These are phyloP conservation scores for Tinospora cordifolia DNA, from an alignment of 164 flowering plant genomes.

Conservation along the genomic window DNA sequence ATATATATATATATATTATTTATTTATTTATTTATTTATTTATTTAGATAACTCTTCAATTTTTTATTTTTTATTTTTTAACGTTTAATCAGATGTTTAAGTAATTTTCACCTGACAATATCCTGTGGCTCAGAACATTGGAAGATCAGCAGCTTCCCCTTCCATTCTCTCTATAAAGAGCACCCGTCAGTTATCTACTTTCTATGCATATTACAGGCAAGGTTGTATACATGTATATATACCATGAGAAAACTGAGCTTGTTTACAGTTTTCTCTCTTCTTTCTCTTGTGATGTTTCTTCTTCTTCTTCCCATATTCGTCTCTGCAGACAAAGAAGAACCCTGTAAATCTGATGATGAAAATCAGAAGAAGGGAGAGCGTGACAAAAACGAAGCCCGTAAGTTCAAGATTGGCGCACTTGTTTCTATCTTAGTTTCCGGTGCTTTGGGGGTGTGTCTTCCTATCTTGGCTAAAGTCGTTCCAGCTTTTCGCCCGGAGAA, in stretches of 20 bases:
- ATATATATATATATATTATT: no score
- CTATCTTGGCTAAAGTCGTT: constrained; percentile 22
- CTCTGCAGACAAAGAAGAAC: constrained; percentile 12
- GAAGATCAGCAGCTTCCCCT: no score
- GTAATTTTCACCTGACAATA: no score
- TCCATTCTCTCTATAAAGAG: no score
- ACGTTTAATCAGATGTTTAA: no score
- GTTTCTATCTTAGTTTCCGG: constrained; percentile 28
- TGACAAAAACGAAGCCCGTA: constrained; percentile 18
- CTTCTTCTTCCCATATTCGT: constrained; percentile 10
- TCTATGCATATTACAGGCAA: no score
- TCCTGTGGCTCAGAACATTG: no score
- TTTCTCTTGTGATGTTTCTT: constrained; percentile 1
- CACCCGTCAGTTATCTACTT: no score
- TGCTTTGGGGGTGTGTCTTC: constrained; percentile 33
- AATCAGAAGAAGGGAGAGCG: constrained; percentile 2
- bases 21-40: no score
- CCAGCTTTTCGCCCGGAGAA: constrained; percentile 24
- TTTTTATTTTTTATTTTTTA: no score
- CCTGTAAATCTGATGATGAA: constrained; percentile 26
- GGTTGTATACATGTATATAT: no score
- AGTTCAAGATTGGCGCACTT: constrained; percentile 25
- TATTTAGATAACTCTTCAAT: no score
- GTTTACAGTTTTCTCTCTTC: neutral
- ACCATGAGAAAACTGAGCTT: neutral